Conservation (phyloP, 2,329 filamentous ascomycete species). For the Cyclaneusma minus region DNA sequence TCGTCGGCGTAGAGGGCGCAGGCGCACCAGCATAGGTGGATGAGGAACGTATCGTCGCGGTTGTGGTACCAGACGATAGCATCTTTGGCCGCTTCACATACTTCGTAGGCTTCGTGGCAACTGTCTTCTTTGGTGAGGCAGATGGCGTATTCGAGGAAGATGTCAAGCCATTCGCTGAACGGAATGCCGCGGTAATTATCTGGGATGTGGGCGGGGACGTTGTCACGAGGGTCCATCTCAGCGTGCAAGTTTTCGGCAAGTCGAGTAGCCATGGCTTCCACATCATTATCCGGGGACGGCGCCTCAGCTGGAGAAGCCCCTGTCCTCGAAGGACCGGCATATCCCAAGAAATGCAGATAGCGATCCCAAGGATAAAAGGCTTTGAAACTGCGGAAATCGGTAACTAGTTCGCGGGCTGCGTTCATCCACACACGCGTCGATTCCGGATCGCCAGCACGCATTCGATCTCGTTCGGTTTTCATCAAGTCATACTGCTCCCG, state of each 20-base stretch:
- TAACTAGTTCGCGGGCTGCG: conserved; percentile 40
- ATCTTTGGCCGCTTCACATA: conserved; percentile 62
- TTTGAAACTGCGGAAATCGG: conserved; percentile 48
- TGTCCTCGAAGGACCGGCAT: conserved; percentile 8
- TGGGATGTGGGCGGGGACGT: conserved; percentile 9
- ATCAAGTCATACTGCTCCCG: conserved; percentile 24
- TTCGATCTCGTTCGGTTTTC: conserved; percentile 21
- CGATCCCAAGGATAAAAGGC: conserved; percentile 53
- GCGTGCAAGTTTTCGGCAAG: conserved; percentile 13
- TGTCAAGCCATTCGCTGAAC: conserved; percentile 74
- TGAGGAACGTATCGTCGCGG: conserved; percentile 49
- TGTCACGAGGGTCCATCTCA: conserved; percentile 7
- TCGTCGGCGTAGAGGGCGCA: conserved; percentile 75
- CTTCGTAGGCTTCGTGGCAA: conserved; percentile 59
- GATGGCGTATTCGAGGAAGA: conserved; percentile 80
- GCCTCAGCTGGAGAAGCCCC: conserved; percentile 7
- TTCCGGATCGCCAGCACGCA: conserved; percentile 13
- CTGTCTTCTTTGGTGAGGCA: conserved; percentile 54
- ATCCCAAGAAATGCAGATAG: conserved; percentile 41
- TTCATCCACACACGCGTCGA: conserved; percentile 33
- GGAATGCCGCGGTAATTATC: conserved; percentile 55
- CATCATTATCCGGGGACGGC: conserved; percentile 13
- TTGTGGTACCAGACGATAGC: conserved; percentile 71
- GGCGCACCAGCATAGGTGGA: conserved; percentile 66
- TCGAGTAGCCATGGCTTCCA: conserved; percentile 15